Conservation (phyloP, 371 early-diverging fungal species). For the Smittium culicis region DNA sequence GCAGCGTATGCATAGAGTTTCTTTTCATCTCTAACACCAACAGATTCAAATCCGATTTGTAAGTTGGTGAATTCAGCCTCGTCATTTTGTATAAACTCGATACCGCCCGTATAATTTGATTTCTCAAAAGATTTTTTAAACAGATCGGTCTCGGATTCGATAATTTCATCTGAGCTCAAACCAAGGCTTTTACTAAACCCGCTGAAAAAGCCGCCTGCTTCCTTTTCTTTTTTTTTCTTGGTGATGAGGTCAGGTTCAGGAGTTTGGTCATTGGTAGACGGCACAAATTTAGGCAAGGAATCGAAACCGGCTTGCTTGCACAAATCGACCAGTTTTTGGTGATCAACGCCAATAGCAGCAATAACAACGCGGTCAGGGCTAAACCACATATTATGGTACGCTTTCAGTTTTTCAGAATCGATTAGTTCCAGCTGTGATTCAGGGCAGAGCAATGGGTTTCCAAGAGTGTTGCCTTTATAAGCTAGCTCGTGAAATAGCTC, state of each 20-base stretch:
- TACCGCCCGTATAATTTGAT: constrained; percentile 73
- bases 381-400: constrained; percentile 65
- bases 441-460: constrained; percentile 68
- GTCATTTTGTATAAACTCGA: constrained; percentile 45
- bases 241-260: not conserved
- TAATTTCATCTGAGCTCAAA: not conserved
- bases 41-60: constrained; percentile 81
- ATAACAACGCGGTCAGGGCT: constrained; percentile 82
- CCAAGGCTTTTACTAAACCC: not conserved
- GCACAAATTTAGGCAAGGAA: constrained; percentile 34
- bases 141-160: not conserved
- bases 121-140: not conserved
- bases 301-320: constrained; percentile 25
- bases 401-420: constrained; percentile 47
- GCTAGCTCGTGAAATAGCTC: constrained; percentile 79
- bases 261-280: not conserved
- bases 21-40: constrained; percentile 60
- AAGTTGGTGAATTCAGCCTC: constrained; percentile 64
- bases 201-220: not conserved
- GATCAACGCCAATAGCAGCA: constrained; percentile 75
- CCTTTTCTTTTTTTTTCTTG: not conserved
- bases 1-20: constrained; percentile 69
- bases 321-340: constrained; percentile 62
- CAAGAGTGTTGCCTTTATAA: constrained; percentile 64
- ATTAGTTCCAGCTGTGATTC: constrained; percentile 47